phyloP scores from a whole-genome alignment of 169 alveolate species.

The Eimeria maxima region DNA sequence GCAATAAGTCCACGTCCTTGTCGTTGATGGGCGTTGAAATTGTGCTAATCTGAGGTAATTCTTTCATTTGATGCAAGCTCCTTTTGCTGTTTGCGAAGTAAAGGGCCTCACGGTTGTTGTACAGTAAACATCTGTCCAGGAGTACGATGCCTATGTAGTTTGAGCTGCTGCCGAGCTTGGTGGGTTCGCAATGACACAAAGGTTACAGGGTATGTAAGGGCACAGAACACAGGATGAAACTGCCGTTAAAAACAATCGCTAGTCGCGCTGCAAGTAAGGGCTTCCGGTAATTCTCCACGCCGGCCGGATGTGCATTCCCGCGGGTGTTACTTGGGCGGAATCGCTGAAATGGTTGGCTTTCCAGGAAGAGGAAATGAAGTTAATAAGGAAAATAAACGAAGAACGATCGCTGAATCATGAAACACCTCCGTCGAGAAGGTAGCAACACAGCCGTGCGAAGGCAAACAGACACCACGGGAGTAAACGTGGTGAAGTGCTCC shows the following conservation, averaged over 20 bases:
- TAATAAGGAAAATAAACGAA: neutral
- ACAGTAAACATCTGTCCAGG: neutral
- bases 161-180: neutral
- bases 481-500: neutral
- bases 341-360: neutral
- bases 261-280: neutral
- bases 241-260: neutral
- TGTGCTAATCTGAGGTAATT: neutral
- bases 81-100: neutral
- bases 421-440: neutral
- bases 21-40: neutral
- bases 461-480: neutral
- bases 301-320: conserved; percentile 1
- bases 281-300: neutral
- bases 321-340: neutral
- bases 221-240: neutral
- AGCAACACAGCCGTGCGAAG: neutral
- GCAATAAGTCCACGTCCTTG: neutral
- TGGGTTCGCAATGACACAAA: neutral
- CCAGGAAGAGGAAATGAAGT: neutral
- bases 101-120: neutral
- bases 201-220: neutral
- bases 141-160: neutral
- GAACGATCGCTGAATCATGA: neutral
- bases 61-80: neutral